These are phyloP conservation scores for Clavispora fructus DNA, from an alignment of 805 yeast genomes.

Conservation along the genomic window DNA sequence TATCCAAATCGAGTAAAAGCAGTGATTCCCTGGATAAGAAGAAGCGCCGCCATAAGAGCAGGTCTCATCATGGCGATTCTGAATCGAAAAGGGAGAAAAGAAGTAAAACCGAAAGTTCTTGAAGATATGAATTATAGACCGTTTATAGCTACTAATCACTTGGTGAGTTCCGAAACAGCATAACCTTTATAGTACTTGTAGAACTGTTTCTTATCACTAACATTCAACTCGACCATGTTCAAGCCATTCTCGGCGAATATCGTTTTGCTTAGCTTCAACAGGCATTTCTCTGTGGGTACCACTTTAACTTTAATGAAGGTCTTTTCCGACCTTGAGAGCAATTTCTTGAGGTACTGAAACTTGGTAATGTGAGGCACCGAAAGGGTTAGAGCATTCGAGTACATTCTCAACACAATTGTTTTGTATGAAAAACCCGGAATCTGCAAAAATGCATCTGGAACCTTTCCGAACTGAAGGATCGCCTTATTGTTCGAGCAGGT, in stretches of 20 bases:
- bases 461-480: conserved; percentile 49
- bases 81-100: neutral
- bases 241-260: conserved; percentile 32
- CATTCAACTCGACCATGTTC: conserved; percentile 25
- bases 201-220: conserved; percentile 27
- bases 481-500: conserved; percentile 83
- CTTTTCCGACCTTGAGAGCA: conserved; percentile 19
- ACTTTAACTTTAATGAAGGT: conserved; percentile 24
- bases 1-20: conserved; percentile 1
- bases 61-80: neutral
- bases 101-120: neutral
- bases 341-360: conserved; percentile 18
- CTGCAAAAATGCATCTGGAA: conserved; percentile 8
- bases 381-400: conserved; percentile 33
- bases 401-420: conserved; percentile 32
- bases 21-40: neutral
- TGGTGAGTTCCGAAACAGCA: conserved; percentile 3
- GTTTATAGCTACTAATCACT: neutral
- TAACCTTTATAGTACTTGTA: conserved; percentile 10
- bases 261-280: conserved; percentile 15
- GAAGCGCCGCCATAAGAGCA: neutral
- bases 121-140: neutral
- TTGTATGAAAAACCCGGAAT: conserved; percentile 20
- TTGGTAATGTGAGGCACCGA: conserved; percentile 28
- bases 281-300: conserved; percentile 17